Percentiles rank a stretch among this genome's conserved stretches.
phyloP scores from a whole-genome alignment of 2,329 filamentous ascomycete genomes.

The Thielaviopsis cerberus region DNA sequence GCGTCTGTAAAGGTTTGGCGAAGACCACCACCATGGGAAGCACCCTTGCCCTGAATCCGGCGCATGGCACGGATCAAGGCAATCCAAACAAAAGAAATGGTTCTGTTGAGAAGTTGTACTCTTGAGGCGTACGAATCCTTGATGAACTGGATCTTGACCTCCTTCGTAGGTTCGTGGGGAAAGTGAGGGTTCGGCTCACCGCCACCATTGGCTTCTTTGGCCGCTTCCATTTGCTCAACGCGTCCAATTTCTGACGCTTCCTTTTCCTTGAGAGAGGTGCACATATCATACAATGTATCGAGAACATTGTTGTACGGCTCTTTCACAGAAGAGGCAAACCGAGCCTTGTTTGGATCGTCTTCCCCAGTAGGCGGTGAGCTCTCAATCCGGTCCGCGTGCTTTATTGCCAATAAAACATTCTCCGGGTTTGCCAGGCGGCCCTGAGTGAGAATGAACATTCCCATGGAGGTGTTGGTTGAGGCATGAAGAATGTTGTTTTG shows the following conservation, averaged over 20 bases:
- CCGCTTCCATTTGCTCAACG: constrained; percentile 33
- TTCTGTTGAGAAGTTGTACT: constrained; percentile 58
- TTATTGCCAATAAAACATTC: constrained; percentile 76
- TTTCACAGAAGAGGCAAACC: constrained; percentile 60
- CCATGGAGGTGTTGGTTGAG: constrained; percentile 30
- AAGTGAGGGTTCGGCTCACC: constrained; percentile 13
- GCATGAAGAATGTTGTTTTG: constrained; percentile 44
- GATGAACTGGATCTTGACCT: constrained; percentile 43
- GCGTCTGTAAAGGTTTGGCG: constrained; percentile 81
- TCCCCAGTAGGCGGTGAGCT: constrained; percentile 59
- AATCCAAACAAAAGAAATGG: constrained; percentile 87
- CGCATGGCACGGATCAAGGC: constrained; percentile 85
- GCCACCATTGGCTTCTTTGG: constrained; percentile 19
- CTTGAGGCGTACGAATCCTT: constrained; percentile 53
- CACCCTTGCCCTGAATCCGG: constrained; percentile 72
- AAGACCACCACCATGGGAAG: constrained; percentile 50
- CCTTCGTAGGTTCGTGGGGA: constrained; percentile 22
- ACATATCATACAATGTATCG: constrained; percentile 71
- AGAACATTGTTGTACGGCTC: constrained; percentile 70
- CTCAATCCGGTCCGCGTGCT: constrained; percentile 75
- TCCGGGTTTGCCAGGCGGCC: constrained; percentile 84
- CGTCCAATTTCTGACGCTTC: constrained; percentile 39
- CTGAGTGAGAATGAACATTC: constrained; percentile 60
- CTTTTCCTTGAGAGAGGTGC: constrained; percentile 50
- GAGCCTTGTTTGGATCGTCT: constrained; percentile 51